These are phyloP conservation scores for Blepharisma undulans DNA, from an alignment of 169 alveolate species.

Conservation along the genomic window DNA sequence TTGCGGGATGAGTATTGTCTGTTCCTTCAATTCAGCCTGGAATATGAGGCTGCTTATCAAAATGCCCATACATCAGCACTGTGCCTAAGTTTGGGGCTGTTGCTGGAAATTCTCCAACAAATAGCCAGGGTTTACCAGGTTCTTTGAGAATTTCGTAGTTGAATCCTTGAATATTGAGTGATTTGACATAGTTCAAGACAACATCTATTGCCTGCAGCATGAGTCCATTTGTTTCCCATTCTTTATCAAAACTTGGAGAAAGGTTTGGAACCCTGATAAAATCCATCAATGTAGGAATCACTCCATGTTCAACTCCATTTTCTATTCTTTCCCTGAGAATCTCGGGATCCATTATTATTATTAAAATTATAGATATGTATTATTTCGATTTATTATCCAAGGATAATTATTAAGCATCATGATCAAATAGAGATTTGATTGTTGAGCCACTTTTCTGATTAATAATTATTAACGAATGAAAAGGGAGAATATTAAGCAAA, in stretches of 20 bases:
- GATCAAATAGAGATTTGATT: too few species aligned
- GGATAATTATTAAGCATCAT: too few species aligned
- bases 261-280: constrained; percentile 76
- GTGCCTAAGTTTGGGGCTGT: constrained; percentile 48
- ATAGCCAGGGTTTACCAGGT: constrained; percentile 66
- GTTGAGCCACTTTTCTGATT: too few species aligned
- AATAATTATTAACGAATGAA: too few species aligned
- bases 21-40: constrained; percentile 81
- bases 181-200: constrained; percentile 62
- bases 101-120: constrained; percentile 64
- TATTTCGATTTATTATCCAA: too few species aligned
- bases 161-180: constrained; percentile 61
- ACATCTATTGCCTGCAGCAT: constrained; percentile 62
- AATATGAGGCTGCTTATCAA: constrained; percentile 84
- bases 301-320: constrained; percentile 43
- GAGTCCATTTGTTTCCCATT: constrained; percentile 79
- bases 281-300: constrained; percentile 59
- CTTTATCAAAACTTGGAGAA: constrained; percentile 76
- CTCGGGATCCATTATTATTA: background rate
- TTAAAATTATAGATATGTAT: too few species aligned
- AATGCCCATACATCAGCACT: constrained; percentile 83
- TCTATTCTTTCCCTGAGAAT: background rate
- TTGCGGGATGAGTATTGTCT: constrained; percentile 73
- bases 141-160: constrained; percentile 69
- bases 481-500: too few species aligned